A percentile compares a stretch with the other conserved stretches of the same genome.
Conservation (phyloP, 495 filamentous ascomycete species). For the Tirmania nivea region DNA sequence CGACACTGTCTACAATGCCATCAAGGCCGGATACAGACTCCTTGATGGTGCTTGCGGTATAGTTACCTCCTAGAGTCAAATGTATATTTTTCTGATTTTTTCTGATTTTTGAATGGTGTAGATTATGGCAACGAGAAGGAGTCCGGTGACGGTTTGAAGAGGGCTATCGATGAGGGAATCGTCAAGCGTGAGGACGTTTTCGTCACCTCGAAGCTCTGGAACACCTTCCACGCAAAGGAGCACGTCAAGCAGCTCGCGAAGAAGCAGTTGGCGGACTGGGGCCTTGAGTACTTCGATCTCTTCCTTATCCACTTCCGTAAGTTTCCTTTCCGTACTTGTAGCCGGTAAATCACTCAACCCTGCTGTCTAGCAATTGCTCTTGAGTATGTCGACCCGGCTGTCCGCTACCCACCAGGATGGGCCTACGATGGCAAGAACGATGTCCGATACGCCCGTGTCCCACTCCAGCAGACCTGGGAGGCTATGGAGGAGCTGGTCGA, state of each 20-base stretch:
- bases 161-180: conserved; percentile 66
- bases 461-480: conserved; percentile 73
- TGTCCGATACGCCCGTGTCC: conserved; percentile 39
- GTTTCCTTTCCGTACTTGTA: neutral
- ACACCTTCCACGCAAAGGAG: conserved; percentile 59
- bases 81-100: neutral
- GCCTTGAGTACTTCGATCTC: conserved; percentile 67
- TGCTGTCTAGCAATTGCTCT: conserved; percentile 35
- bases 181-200: conserved; percentile 78
- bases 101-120: conserved; percentile 13
- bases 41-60: conserved; percentile 74
- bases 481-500: conserved; percentile 63
- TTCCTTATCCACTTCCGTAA: conserved; percentile 59
- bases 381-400: conserved; percentile 54
- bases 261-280: conserved; percentile 60
- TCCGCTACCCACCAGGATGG: conserved; percentile 69
- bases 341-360: neutral
- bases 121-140: conserved; percentile 83
- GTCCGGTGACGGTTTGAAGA: conserved; percentile 61
- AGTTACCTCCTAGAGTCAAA: conserved; percentile 10
- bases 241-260: conserved; percentile 48
- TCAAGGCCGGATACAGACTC: conserved; percentile 69
- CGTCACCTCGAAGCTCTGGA: conserved; percentile 85
- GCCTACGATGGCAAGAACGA: conserved; percentile 33
- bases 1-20: conserved; percentile 69